Evolutionary conservation across 495 filamentous ascomycete genomes (phyloP), one percentile per base, ranked within the genome.

Genomic region (Rostrohypoxylon terebratum): DNA sequence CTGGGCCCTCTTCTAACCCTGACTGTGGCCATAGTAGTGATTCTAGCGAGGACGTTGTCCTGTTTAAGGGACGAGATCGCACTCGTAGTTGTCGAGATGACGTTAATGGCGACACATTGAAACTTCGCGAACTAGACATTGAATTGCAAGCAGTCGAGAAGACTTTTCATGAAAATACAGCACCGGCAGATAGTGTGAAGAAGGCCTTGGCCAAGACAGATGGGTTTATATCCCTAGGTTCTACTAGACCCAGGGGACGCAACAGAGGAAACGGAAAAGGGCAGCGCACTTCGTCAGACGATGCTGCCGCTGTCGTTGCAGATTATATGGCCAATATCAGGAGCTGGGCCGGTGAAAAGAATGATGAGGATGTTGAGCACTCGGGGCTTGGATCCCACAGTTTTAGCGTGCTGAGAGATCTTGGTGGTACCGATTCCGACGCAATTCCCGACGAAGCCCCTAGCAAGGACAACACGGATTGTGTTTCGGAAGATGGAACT

Each of bases 311-410:
- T 0, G 82, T 89, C 3, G 51, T 92, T 20, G 87, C 87, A 2
- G 94, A 97, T 74, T 96, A 96, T 71, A 90, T 94, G 60, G 88
- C 87, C 63, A 94, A 96, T 75, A 88, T 94, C 77, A 81, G 82
- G 36, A 73, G 75, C 25, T 75, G 82, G 28, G 75, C 77, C 14
- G 73, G 81, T 20, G 75, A 81, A 16, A 81, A 83, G 4, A 68
- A 82, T 20, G 61, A 77, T 7, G 51, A 70, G 13, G 59, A 77
- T 61, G 13, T 14, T 63, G 48, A 34, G 40, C 34, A 61, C 53
- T 20, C 65, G 66, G 36, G 66, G 25, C 51, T 73, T 34, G 63
- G 66, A 14, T 68, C 68, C n/a, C 68, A 75, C 14, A 36, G 65
- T 16, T 75, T 81, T 47, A 77, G 78, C 59, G 68, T 78, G 34